These are phyloP conservation scores for Alternaria conjuncta DNA, from an alignment of 2,329 filamentous ascomycete species.

Conservation along the genomic window DNA sequence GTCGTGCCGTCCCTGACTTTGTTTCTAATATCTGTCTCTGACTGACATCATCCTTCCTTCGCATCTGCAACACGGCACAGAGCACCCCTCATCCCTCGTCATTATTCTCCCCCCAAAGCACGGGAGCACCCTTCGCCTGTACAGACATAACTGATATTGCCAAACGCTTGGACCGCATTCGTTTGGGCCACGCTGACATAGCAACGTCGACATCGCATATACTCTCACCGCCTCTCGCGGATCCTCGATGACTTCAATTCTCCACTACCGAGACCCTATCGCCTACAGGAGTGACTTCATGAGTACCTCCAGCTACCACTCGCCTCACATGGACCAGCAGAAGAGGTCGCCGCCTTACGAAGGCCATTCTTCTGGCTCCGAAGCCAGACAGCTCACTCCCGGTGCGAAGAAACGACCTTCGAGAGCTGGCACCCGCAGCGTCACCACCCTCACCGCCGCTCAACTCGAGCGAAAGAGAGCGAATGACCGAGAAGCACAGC, in stretches of 20 bases:
- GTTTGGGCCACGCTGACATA: conserved; percentile 41
- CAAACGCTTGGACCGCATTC: conserved; percentile 35
- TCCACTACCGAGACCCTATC: conserved; percentile 48
- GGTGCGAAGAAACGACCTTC: conserved; percentile 57
- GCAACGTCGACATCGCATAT: conserved; percentile 38
- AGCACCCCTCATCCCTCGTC: conserved; percentile 34
- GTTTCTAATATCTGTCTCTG: conserved; percentile 23
- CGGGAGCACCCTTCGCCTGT: conserved; percentile 34
- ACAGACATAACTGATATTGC: conserved; percentile 27
- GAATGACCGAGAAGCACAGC: conserved; percentile 66
- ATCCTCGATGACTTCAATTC: conserved; percentile 51
- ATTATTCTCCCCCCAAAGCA: conserved; percentile 25
- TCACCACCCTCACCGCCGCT: conserved; percentile 63
- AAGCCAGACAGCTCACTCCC: conserved; percentile 45
- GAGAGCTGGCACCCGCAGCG: conserved; percentile 63
- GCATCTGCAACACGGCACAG: conserved; percentile 26
- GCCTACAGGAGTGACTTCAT: conserved; percentile 49
- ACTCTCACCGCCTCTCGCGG: conserved; percentile 43
- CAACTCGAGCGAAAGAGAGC: conserved; percentile 66
- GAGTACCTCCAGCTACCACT: conserved; percentile 44
- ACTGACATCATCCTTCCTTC: conserved; percentile 18
- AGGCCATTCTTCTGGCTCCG: conserved; percentile 48
- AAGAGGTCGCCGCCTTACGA: conserved; percentile 48
- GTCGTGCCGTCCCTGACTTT: conserved; percentile 18
- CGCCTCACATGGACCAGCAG: conserved; percentile 44